Percentiles rank a stretch among this genome's conserved stretches.
Conservation (phyloP, 345 rosid genomes). For the Eucalyptus microcorys region DNA sequence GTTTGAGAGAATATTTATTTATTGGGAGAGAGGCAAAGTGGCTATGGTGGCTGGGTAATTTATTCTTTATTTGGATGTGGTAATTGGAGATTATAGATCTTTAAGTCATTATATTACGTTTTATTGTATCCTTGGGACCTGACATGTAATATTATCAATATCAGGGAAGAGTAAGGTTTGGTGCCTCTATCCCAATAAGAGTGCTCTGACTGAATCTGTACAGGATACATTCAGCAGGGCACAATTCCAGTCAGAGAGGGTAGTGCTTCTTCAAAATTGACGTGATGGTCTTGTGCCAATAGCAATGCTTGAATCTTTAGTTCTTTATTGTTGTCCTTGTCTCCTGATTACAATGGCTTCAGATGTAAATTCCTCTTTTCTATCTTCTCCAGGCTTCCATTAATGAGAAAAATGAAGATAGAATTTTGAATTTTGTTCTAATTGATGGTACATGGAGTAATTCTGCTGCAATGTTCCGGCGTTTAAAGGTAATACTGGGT, state of each 20-base stretch:
- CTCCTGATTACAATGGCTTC: background rate
- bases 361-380: background rate
- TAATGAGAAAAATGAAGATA: constrained; percentile 30
- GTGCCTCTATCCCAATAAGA: constrained; percentile 89
- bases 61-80: background rate
- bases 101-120: background rate
- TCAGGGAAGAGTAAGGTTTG: constrained; percentile 68
- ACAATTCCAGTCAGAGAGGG: background rate
- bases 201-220: constrained; percentile 41
- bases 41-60: background rate
- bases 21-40: background rate
- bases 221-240: constrained; percentile 30
- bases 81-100: background rate
- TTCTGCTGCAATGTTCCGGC: constrained; percentile 91
- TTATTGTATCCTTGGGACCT: background rate
- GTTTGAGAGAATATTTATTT: background rate
- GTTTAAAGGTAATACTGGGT: constrained; percentile 49
- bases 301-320: background rate
- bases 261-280: background rate
- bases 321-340: background rate
- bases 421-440: constrained; percentile 55
- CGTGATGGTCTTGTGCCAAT: background rate
- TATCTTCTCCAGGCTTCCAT: constrained; percentile 2
- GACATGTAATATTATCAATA: background rate
- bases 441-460: constrained; percentile 99